Conservation (phyloP, 2,329 filamentous ascomycete species). For the Hymenoscyphus occultus region DNA sequence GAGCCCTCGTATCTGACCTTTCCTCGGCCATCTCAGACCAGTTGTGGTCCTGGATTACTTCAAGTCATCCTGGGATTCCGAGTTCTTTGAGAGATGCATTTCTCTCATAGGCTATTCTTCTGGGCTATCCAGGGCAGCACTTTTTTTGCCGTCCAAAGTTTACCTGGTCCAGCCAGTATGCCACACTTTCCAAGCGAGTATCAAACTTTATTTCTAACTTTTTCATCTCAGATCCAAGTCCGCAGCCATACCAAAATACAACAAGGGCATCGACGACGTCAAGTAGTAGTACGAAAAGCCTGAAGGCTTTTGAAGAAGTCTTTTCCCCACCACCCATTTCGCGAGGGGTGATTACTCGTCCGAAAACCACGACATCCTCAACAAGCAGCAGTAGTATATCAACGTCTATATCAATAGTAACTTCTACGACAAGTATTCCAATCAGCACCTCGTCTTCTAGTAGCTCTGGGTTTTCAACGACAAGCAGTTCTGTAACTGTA, state of each 20-base stretch:
- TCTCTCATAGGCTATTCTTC: conserved; percentile 15
- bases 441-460: neutral
- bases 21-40: neutral
- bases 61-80: neutral
- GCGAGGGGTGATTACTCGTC: conserved; percentile 1
- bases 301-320: neutral
- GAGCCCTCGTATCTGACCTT: neutral
- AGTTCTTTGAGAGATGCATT: conserved; percentile 20
- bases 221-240: neutral
- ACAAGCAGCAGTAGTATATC: neutral
- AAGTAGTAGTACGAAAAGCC: neutral
- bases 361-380: neutral
- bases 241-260: conserved; percentile 4
- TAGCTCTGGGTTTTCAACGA: neutral
- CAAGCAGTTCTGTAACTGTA: neutral
- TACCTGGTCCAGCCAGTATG: conserved; percentile 13
- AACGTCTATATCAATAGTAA: neutral
- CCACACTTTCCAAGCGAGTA: neutral
- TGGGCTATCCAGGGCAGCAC: conserved; percentile 19
- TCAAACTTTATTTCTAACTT: neutral
- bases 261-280: neutral
- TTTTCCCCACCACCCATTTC: conserved; percentile 4
- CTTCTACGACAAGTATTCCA: neutral
- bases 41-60: neutral
- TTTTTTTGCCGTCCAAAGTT: conserved; percentile 14